Evolutionary conservation across 352 stramenopile genomes (phyloP).

Genomic region (Lagenidium giganteum): DNA sequence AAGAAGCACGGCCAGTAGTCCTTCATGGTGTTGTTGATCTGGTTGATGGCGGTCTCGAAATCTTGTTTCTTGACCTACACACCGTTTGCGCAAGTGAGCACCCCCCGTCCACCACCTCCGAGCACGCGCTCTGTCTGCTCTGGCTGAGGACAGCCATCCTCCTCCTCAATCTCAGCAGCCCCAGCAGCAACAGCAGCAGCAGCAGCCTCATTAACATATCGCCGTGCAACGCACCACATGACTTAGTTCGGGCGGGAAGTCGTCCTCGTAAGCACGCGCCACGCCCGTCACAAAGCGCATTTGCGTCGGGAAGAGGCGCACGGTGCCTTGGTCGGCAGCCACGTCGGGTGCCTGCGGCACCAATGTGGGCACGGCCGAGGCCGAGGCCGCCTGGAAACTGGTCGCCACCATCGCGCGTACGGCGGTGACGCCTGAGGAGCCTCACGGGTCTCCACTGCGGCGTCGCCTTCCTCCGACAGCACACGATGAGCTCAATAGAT

Average conservation of each 20-base stretch:
- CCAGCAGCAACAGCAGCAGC: too few species aligned
- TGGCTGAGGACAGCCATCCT: too few species aligned
- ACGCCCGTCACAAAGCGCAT: conserved; percentile 74
- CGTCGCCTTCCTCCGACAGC: too few species aligned
- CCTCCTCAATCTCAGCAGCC: too few species aligned
- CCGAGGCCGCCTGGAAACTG: conserved; percentile 14
- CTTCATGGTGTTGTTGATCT: conserved; percentile 83
- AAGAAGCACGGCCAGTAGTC: conserved; percentile 80
- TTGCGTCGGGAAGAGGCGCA: conserved; percentile 47
- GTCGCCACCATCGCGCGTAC: conserved; percentile 15
- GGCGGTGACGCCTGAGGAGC: background rate
- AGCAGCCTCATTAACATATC: background rate
- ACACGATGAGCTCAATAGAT: too few species aligned
- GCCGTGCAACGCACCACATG: conserved; percentile 24
- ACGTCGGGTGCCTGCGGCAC: background rate
- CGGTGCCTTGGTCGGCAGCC: conserved; percentile 32
- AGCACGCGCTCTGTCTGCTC: too few species aligned
- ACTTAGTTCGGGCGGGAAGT: conserved; percentile 53
- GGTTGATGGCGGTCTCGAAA: conserved; percentile 70
- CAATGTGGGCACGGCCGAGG: background rate
- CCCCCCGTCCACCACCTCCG: too few species aligned
- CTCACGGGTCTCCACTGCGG: too few species aligned
- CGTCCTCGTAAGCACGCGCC: conserved; percentile 61
- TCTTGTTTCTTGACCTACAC: conserved; percentile 49
- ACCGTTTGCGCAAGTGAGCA: too few species aligned